Evolutionary conservation across 441 rosid species (phyloP).

Genomic region (Adansonia grandidieri): DNA sequence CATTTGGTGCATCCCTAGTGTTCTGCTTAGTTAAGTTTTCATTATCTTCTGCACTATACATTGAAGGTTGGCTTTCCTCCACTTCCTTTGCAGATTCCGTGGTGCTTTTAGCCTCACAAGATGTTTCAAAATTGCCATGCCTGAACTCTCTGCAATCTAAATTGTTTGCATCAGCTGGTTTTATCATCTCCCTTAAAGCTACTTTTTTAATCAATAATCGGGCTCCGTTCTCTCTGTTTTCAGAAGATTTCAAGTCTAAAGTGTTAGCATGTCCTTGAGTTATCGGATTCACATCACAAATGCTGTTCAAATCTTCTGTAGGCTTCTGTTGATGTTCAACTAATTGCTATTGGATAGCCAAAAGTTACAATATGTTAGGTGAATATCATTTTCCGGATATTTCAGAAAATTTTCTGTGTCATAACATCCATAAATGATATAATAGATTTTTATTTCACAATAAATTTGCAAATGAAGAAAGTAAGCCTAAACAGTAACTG

Average conservation of each 20-base stretch:
- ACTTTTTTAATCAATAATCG: slow-evolving; percentile 16
- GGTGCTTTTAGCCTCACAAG: slow-evolving; percentile 2
- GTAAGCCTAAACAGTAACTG: background rate
- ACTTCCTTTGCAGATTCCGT: slow-evolving; percentile 2
- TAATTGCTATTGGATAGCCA: slow-evolving; percentile 41
- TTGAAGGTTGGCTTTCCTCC: slow-evolving; percentile 16
- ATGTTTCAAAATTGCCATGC: slow-evolving; percentile 16
- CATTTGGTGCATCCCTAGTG: background rate
- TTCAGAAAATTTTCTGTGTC: too few relatives aligned
- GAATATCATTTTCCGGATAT: background rate
- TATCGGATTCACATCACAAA: slow-evolving; percentile 23
- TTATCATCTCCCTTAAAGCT: slow-evolving; percentile 19
- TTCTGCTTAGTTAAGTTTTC: slow-evolving; percentile 12
- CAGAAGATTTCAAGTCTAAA: background rate
- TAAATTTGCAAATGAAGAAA: background rate
- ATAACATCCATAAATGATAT: background rate
- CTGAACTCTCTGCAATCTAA: slow-evolving; percentile 25
- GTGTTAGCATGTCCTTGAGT: slow-evolving; percentile 6
- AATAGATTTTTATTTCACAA: background rate
- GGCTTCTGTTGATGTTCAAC: slow-evolving; percentile 32
- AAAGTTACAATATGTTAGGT: slow-evolving; percentile 13
- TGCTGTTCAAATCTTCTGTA: slow-evolving; percentile 38
- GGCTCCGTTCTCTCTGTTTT: background rate
- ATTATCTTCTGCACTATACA: slow-evolving; percentile 20
- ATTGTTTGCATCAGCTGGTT: slow-evolving; percentile 29